phyloP scores from a whole-genome alignment of 108 stramenopile genomes.

The Cyclotella kingstonii region DNA sequence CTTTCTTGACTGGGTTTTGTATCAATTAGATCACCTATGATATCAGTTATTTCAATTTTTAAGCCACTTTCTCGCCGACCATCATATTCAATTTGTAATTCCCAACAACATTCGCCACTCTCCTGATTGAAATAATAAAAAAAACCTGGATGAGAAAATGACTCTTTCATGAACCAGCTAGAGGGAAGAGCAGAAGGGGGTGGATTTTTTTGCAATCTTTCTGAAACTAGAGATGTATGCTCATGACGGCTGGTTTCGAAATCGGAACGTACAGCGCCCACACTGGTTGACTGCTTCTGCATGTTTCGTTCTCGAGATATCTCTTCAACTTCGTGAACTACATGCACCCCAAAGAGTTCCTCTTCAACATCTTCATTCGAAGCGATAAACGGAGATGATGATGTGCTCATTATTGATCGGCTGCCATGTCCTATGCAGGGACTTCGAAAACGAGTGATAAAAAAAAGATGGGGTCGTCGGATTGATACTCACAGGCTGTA shows the following conservation, averaged over 20 bases:
- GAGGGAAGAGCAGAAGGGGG: slow-evolving; percentile 58
- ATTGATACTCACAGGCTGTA: too few species aligned
- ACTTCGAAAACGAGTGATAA: too few species aligned
- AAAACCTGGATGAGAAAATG: slow-evolving; percentile 48
- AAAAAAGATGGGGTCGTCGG: too few species aligned
- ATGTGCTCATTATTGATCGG: too few species aligned
- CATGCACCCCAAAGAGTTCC: slow-evolving; percentile 11
- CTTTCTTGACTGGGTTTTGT: slow-evolving; percentile 17
- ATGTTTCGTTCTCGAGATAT: background rate
- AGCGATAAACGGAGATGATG: too few species aligned
- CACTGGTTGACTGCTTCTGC: background rate
- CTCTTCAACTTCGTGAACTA: slow-evolving; percentile 1
- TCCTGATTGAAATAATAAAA: slow-evolving; percentile 81
- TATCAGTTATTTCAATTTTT: background rate
- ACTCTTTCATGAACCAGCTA: slow-evolving; percentile 64
- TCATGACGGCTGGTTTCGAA: background rate
- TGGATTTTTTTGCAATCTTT: slow-evolving; percentile 26
- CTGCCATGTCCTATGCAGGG: too few species aligned
- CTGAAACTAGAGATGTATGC: too few species aligned
- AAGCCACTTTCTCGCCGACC: background rate
- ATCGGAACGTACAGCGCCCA: background rate
- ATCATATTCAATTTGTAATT: slow-evolving; percentile 27
- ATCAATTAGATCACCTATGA: too few species aligned
- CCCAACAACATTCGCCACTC: slow-evolving; percentile 74
- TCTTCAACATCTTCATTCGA: slow-evolving; percentile 20